Conservation (phyloP, 441 rosid genomes). For the Aleurites moluccanus region DNA sequence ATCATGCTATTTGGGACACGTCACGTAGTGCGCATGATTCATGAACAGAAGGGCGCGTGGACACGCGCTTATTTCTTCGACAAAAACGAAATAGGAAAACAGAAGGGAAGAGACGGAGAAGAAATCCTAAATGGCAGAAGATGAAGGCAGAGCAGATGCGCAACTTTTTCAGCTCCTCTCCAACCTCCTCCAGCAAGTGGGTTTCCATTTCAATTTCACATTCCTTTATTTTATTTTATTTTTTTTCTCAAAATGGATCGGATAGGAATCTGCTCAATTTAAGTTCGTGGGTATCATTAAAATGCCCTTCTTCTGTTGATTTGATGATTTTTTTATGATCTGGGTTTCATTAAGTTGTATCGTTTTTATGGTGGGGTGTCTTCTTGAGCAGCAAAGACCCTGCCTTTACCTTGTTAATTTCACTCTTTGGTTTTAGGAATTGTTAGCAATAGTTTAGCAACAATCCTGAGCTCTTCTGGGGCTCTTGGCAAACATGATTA, state of each 20-base stretch:
- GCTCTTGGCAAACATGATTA: not conserved
- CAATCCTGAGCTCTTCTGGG: not conserved
- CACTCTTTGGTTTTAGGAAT: not conserved
- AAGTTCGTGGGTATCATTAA: not conserved
- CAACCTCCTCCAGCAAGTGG: conserved; percentile 59
- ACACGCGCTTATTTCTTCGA: not conserved
- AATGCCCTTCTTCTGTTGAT: not conserved
- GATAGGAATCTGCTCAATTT: not conserved
- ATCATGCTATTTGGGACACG: not conserved
- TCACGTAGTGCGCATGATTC: not conserved
- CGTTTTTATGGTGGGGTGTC: conserved; percentile 6
- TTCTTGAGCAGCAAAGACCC: not conserved
- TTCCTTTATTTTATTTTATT: not conserved
- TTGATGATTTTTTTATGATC: not conserved
- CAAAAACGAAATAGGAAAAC: not conserved
- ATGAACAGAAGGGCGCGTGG: not conserved
- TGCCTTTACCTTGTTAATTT: not conserved
- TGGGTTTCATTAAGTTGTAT: not conserved
- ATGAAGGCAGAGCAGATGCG: conserved; percentile 50
- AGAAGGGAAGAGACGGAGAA: not conserved
- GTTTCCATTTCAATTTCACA: conserved; percentile 23
- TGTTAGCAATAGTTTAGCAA: not conserved
- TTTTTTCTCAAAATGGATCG: not conserved
- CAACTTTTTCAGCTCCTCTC: conserved; percentile 73
- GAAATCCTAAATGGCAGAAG: conserved; percentile 27